phyloP scores from a whole-genome alignment of 2,329 filamentous ascomycete genomes.

The Aspergillus thermomutatus region DNA sequence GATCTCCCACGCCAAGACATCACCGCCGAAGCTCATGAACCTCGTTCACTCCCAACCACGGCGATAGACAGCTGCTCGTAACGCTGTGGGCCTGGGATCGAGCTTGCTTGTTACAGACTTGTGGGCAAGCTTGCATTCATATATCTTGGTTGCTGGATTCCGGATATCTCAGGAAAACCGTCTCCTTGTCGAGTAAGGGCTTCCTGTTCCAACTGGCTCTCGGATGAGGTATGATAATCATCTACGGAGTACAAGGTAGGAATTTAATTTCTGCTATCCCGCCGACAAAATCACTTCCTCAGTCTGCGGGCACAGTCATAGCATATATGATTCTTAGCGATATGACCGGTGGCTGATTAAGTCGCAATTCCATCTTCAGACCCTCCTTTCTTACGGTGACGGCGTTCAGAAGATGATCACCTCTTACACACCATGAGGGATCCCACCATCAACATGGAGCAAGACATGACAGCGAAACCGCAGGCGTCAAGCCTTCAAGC shows the following conservation, averaged over 20 bases:
- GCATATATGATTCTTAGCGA: neutral
- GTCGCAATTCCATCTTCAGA: neutral
- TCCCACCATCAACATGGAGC: slow-evolving; percentile 35
- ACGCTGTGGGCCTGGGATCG: slow-evolving; percentile 3
- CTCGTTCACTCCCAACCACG: neutral
- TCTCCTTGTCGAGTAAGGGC: neutral
- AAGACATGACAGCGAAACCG: slow-evolving; percentile 21
- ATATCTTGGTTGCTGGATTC: neutral
- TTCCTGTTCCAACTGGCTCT: slow-evolving; percentile 7
- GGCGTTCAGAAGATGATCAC: slow-evolving; percentile 29
- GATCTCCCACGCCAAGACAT: slow-evolving; percentile 6
- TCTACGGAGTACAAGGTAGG: neutral
- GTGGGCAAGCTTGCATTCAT: neutral
- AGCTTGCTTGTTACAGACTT: neutral
- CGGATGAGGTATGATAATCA: slow-evolving; percentile 17
- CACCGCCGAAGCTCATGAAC: slow-evolving; percentile 5
- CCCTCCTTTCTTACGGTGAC: slow-evolving; percentile 11
- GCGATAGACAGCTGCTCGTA: slow-evolving; percentile 2
- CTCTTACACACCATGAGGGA: slow-evolving; percentile 34
- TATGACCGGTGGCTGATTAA: neutral
- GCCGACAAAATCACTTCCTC: neutral
- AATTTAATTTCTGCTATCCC: neutral
- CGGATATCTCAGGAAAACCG: neutral
- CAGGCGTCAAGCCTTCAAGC: slow-evolving; percentile 27
- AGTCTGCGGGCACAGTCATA: neutral